phyloP scores from a whole-genome alignment of 768 basidiomycete species.

The Pulveroboletus sp. region DNA sequence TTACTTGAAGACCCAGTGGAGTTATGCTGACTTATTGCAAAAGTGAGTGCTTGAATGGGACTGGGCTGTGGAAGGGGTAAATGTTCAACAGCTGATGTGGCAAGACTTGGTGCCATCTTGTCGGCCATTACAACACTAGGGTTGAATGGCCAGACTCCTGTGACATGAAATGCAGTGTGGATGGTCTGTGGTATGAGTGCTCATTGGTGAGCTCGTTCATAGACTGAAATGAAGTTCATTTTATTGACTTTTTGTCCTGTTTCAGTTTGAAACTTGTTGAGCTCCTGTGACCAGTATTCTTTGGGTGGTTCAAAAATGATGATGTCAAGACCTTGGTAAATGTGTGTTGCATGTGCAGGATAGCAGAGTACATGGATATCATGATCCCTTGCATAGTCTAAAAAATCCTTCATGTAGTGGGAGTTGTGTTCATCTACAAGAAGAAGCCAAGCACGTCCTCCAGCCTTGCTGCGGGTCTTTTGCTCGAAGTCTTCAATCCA shows the following conservation, averaged over 20 bases:
- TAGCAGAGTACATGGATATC: conserved; percentile 42
- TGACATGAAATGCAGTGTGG: background rate
- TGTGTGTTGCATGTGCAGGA: conserved; percentile 26
- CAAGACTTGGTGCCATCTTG: background rate
- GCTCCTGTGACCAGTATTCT: conserved; percentile 21
- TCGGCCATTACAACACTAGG: background rate
- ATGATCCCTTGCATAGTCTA: conserved; percentile 35
- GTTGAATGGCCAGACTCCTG: background rate
- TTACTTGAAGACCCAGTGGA: no score
- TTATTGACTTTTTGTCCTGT: conserved; percentile 2
- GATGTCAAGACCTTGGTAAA: conserved; percentile 43
- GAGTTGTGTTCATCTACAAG: conserved; percentile 46
- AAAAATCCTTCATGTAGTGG: conserved; percentile 37
- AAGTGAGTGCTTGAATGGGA: background rate
- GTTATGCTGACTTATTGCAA: no score
- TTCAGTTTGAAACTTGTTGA: background rate
- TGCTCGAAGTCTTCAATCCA: conserved; percentile 34
- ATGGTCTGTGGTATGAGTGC: background rate
- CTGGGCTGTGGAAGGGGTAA: background rate
- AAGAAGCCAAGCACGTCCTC: conserved; percentile 31
- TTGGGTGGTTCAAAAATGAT: conserved; percentile 35
- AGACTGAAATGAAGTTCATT: conserved; percentile 7
- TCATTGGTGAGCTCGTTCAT: background rate
- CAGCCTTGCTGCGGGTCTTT: conserved; percentile 32
- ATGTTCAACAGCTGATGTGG: background rate